Conservation (phyloP, 257 asterid species). For the Penstemon eatonii region DNA sequence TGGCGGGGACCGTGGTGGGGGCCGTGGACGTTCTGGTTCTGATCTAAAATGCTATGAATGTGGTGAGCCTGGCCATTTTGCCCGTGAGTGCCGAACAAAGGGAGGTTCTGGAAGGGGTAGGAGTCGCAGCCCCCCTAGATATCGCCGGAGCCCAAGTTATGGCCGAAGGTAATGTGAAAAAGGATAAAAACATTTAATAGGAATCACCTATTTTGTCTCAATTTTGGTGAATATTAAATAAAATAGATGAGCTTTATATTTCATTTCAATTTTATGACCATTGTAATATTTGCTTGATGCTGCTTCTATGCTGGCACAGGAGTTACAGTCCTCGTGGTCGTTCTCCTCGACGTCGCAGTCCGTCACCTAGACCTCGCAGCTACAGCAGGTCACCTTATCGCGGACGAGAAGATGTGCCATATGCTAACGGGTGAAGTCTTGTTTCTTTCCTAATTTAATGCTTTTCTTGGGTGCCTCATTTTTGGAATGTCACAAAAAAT, state of each 20-base stretch:
- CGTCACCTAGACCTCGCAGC: constrained; percentile 83
- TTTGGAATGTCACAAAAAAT: background rate
- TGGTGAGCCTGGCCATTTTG: constrained; percentile 98
- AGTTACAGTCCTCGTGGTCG: constrained; percentile 84
- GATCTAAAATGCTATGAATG: constrained; percentile 92
- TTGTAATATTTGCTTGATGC: constrained; percentile 2
- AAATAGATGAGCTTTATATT: no score
- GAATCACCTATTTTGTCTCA: no score
- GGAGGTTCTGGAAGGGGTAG: constrained; percentile 85
- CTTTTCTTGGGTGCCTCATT: background rate
- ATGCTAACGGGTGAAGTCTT: constrained; percentile 65
- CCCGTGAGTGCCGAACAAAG: constrained; percentile 77
- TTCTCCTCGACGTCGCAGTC: constrained; percentile 80
- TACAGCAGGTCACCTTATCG: constrained; percentile 80
- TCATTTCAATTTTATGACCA: background rate
- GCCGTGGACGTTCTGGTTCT: constrained; percentile 80
- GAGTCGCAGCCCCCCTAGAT: constrained; percentile 87
- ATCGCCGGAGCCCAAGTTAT: constrained; percentile 89
- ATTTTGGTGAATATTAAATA: no score
- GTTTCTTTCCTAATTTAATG: background rate
- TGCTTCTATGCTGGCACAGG: constrained; percentile 37
- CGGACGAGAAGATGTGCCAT: constrained; percentile 72
- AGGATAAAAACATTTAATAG: background rate
- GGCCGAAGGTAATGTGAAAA: constrained; percentile 62
- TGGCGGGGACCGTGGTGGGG: constrained; percentile 59